Evolutionary conservation across 2,329 filamentous ascomycete species (phyloP).

Genomic region (Penicillium freii): DNA sequence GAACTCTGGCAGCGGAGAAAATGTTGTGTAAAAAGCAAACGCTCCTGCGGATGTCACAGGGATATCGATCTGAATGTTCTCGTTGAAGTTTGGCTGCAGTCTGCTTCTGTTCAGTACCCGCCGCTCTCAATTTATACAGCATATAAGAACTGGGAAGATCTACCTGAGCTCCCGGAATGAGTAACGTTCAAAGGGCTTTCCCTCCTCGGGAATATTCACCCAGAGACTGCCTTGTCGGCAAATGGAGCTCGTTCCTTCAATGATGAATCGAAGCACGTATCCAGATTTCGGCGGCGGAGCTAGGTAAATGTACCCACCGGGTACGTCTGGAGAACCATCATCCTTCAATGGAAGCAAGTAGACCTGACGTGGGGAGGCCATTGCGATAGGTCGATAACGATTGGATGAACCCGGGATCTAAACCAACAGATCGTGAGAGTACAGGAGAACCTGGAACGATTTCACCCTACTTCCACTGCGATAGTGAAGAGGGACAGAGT

Average conservation of each 20-base stretch:
- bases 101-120: slow-evolving; percentile 41
- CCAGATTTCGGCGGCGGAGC: slow-evolving; percentile 70
- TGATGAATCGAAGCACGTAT: slow-evolving; percentile 80
- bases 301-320: slow-evolving; percentile 88
- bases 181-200: slow-evolving; percentile 71
- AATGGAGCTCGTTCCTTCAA: slow-evolving; percentile 93
- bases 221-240: slow-evolving; percentile 91
- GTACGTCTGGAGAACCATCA: slow-evolving; percentile 84
- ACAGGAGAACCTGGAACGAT: slow-evolving; percentile 1
- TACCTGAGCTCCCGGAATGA: slow-evolving; percentile 88
- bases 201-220: slow-evolving; percentile 87
- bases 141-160: slow-evolving; percentile 27
- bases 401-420: background rate
- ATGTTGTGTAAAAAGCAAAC: slow-evolving; percentile 93
- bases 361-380: slow-evolving; percentile 52
- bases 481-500: background rate
- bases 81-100: slow-evolving; percentile 87
- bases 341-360: slow-evolving; percentile 91
- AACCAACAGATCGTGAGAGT: slow-evolving; percentile 1
- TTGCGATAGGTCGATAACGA: slow-evolving; percentile 12
- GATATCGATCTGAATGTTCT: slow-evolving; percentile 83
- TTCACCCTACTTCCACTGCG: slow-evolving; percentile 4
- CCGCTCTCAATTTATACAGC: slow-evolving; percentile 1
- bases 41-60: slow-evolving; percentile 79
- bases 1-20: slow-evolving; percentile 79